A percentile compares a stretch with the other conserved stretches of the same genome.
Evolutionary conservation across 768 basidiomycete species (phyloP).

Genomic region (Pleurotus pulmonarius): DNA sequence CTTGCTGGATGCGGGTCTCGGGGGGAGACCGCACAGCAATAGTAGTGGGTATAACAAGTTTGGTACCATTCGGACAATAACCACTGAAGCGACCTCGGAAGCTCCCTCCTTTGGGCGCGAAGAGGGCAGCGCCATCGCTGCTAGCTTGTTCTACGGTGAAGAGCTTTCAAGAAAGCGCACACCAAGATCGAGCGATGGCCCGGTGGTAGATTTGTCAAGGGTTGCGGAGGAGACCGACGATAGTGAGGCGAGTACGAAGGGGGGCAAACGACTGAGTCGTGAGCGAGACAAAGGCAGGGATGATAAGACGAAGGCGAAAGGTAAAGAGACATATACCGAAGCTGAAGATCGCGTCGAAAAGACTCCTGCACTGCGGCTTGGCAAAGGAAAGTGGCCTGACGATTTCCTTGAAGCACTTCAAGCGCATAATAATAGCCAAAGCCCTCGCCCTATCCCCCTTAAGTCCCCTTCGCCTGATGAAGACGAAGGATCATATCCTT

Average conservation of each 20-base stretch:
- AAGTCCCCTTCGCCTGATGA: constrained; percentile 23
- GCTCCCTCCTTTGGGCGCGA: constrained; percentile 59
- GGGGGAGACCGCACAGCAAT: constrained; percentile 20
- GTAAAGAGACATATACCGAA: constrained; percentile 15
- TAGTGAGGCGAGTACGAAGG: constrained; percentile 42
- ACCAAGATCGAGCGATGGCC: constrained; percentile 50
- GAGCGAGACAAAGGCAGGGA: constrained; percentile 16
- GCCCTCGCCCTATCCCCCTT: constrained; percentile 19
- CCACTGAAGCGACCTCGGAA: constrained; percentile 79
- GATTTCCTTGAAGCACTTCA: constrained; percentile 68
- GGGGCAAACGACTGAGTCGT: constrained; percentile 16
- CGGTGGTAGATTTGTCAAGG: constrained; percentile 56
- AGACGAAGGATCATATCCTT: constrained; percentile 18
- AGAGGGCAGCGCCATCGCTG: constrained; percentile 57
- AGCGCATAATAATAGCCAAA: constrained; percentile 22
- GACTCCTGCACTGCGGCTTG: constrained; percentile 48
- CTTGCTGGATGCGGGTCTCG: constrained; percentile 49
- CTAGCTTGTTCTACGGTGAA: constrained; percentile 20
- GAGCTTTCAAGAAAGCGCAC: constrained; percentile 49
- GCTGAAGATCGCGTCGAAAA: constrained; percentile 27
- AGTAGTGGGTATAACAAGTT: constrained; percentile 54
- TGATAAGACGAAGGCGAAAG: constrained; percentile 15
- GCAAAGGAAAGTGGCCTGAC: constrained; percentile 82
- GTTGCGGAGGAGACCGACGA: constrained; percentile 73
- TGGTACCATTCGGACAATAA: constrained; percentile 78